Evolutionary conservation across 306 rosid genomes (phyloP), one percentile per base, ranked within the genome.

Genomic region (Argentina anserina): DNA sequence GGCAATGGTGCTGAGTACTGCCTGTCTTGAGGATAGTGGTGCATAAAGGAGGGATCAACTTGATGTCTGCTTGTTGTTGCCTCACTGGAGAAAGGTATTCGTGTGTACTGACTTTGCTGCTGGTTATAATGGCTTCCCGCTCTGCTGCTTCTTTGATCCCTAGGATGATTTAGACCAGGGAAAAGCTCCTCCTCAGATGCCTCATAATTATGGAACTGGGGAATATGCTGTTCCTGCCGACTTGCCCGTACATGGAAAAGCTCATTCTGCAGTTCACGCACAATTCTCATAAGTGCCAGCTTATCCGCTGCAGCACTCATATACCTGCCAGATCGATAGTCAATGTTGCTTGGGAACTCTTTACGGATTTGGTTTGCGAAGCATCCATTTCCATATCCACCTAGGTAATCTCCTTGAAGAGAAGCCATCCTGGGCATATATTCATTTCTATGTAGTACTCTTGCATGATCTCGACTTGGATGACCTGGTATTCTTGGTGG

Each of bases 1-100:
- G 82, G 85, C 65, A 82, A 61, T 67, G 87, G 90, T 70, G 79
- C 79, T 47, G 90, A 83, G 83, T 25, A 80, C 37, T 74, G 86
- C 85, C 84, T 55, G 49, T 84, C 86, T 52, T 79, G 86, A 25
- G 81, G 87, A 80, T 9, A 53, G 60, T 75, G 81, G 20, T 72
- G 83, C 77, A 78, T 68, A 77, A 79, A 81, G 67, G 85, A 78
- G 66, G 70, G 76, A 78, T 86, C 85, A 72, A 55, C 75, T 75
- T 79, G 90, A 79, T 78, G 87, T 47, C 84, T 80, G 46, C 85
- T 82, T 25, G 81, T 83, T 60, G 85, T 77, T 81, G 85, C 84
- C 80, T 89, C 94, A 52, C 83, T 86, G 29, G 97, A 88, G 76
- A 87, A 89, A 55, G 96, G 92, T 56, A 88, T 77, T 66, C 60